These are phyloP conservation scores for Sicyos edulis DNA, from an alignment of 306 rosid genomes.

Conservation along the genomic window DNA sequence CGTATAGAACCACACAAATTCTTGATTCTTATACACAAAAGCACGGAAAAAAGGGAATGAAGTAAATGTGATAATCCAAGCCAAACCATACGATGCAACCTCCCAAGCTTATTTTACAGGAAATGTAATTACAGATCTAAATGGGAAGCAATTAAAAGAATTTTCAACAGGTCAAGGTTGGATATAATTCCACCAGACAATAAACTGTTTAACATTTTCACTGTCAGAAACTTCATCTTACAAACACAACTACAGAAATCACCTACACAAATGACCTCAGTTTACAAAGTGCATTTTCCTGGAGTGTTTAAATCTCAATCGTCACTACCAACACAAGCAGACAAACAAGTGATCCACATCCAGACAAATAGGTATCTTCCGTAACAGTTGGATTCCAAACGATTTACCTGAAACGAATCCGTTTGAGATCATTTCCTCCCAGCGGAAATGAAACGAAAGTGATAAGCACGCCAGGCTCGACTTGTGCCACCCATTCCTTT, in stretches of 20 bases:
- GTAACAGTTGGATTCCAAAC: conserved; percentile 17
- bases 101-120: conserved; percentile 4
- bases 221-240: neutral
- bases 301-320: conserved; percentile 21
- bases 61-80: neutral
- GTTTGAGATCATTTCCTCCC: conserved; percentile 93
- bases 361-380: conserved; percentile 31
- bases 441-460: conserved; percentile 86
- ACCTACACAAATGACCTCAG: neutral
- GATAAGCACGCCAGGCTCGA: conserved; percentile 96
- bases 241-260: neutral
- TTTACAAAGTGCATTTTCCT: conserved; percentile 28
- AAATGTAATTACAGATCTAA: neutral
- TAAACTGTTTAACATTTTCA: neutral
- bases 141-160: neutral
- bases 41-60: neutral
- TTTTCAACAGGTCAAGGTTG: neutral
- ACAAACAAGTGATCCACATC: conserved; percentile 38
- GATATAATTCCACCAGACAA: conserved; percentile 4
- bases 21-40: neutral
- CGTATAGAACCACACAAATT: neutral
- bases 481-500: conserved; percentile 94
- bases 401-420: conserved; percentile 85
- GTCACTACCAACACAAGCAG: conserved; percentile 29
- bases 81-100: conserved; percentile 1